Percentiles rank a stretch among this genome's conserved stretches.
Evolutionary conservation across 2,329 filamentous ascomycete genomes (phyloP).

Genomic region (Venturiaceae sp.): DNA sequence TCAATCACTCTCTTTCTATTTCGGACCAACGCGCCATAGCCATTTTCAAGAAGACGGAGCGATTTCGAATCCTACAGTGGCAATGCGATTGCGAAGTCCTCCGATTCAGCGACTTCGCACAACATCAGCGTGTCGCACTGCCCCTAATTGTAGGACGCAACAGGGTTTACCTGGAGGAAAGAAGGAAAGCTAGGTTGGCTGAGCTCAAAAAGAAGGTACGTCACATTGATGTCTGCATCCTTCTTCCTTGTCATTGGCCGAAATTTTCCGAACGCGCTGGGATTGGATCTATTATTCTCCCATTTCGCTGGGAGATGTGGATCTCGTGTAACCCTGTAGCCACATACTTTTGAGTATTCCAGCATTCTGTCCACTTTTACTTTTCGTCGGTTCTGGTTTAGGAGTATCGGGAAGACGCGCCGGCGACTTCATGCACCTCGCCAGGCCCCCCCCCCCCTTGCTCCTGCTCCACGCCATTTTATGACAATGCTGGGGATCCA

Average conservation of each 20-base stretch:
- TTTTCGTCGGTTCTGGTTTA: background rate
- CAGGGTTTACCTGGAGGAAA: background rate
- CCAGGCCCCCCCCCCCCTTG: background rate
- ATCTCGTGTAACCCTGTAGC: background rate
- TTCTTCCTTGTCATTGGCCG: background rate
- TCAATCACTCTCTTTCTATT: background rate
- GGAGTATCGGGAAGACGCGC: background rate
- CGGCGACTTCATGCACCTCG: background rate
- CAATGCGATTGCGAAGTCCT: background rate
- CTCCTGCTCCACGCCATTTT: background rate
- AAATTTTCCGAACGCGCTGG: background rate
- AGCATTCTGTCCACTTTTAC: background rate
- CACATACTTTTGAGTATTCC: background rate
- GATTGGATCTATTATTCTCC: background rate
- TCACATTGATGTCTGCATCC: background rate
- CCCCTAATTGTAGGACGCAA: conserved; percentile 6
- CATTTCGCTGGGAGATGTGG: background rate
- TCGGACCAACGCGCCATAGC: background rate
- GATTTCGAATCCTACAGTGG: background rate
- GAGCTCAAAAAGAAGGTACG: conserved; percentile 4
- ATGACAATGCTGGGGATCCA: background rate
- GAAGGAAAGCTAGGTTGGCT: conserved; percentile 1
- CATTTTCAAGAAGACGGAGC: background rate
- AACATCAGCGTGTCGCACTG: conserved; percentile 6
- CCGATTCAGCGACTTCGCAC: conserved; percentile 5